Percentiles rank a stretch among this genome's conserved stretches.
These are phyloP conservation scores for Brassica napus DNA, from an alignment of 345 rosid genomes.

Conservation along the genomic window DNA sequence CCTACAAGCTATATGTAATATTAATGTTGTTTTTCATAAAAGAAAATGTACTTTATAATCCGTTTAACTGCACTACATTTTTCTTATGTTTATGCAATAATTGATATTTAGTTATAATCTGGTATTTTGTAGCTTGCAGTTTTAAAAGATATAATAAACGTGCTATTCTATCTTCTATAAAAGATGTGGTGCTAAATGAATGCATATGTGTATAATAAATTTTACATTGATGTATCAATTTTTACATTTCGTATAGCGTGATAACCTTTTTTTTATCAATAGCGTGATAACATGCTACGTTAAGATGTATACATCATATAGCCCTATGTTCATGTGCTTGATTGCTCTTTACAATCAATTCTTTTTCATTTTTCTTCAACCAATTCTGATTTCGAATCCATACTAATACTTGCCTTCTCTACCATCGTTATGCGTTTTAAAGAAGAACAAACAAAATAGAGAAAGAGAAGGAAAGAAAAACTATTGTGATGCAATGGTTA, in stretches of 20 bases:
- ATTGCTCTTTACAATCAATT: background rate
- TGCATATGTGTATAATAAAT: background rate
- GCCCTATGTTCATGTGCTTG: background rate
- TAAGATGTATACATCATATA: background rate
- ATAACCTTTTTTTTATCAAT: no score
- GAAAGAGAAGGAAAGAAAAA: no score
- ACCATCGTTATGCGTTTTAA: background rate
- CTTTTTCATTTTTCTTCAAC: background rate
- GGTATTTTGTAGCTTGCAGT: background rate
- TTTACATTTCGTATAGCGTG: background rate
- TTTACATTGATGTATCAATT: background rate
- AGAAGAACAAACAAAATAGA: no score
- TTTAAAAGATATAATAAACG: background rate
- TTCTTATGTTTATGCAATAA: background rate
- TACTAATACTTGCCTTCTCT: background rate
- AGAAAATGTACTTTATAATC: no score
- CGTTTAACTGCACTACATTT: background rate
- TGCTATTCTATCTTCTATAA: background rate
- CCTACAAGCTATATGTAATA: no score
- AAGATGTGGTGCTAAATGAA: background rate
- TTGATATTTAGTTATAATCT: no score
- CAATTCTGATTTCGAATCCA: background rate
- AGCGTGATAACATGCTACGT: background rate
- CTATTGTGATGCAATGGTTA: background rate
- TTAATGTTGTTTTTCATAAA: no score